Evolutionary conservation across 2,329 filamentous ascomycete genomes (phyloP).

Genomic region (Aspergillus japonicus): DNA sequence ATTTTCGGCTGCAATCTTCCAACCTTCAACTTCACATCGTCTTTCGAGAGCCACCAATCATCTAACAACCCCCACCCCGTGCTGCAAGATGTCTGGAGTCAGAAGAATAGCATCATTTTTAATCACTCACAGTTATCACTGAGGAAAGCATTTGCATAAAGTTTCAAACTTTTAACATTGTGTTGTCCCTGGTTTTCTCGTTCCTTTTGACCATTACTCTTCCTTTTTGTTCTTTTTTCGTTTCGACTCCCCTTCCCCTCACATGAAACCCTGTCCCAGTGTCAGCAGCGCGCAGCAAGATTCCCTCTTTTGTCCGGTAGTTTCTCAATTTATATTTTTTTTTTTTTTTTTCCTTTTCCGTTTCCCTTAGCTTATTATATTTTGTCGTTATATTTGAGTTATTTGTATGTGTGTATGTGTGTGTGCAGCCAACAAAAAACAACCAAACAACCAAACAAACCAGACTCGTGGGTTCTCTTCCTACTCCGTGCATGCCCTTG

Average conservation of each 20-base stretch:
- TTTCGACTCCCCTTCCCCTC: conserved; percentile 27
- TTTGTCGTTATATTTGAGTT: too few species aligned
- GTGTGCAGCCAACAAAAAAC: too few species aligned
- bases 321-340: too few species aligned
- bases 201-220: conserved; percentile 15
- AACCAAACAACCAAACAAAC: too few species aligned
- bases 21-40: conserved; percentile 16
- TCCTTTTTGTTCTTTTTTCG: conserved; percentile 17
- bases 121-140: conserved; percentile 30
- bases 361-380: too few species aligned
- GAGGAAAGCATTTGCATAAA: conserved; percentile 26
- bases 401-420: too few species aligned
- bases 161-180: conserved; percentile 19
- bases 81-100: conserved; percentile 25
- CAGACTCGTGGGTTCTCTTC: neutral
- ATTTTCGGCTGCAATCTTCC: conserved; percentile 22
- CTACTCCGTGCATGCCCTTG: too few species aligned
- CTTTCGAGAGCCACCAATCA: conserved; percentile 20
- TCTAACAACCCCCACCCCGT: conserved; percentile 14
- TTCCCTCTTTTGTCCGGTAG: conserved; percentile 37
- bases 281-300: conserved; percentile 41
- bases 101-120: conserved; percentile 34
- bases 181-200: conserved; percentile 20
- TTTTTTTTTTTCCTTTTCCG: neutral
- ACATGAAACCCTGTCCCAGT: conserved; percentile 33